Evolutionary conservation across 208 protist genomes (phyloP), one percentile per base, ranked within the genome.

Genomic region (Leishmania amazonensis): DNA sequence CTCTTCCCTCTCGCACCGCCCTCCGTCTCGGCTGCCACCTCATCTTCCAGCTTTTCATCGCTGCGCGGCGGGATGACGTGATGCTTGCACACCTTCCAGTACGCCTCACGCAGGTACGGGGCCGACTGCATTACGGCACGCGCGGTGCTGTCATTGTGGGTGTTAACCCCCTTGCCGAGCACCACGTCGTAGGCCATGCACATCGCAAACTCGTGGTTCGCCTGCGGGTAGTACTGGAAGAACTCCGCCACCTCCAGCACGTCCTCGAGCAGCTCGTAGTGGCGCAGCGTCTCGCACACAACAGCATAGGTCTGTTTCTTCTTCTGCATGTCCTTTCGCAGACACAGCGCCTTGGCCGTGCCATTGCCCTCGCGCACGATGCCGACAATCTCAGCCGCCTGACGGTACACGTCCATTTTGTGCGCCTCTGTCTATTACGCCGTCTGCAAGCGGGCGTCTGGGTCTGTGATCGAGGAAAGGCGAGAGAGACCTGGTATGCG

Each of bases 301-400:
- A 98, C 91, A n/a, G 96, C 96, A 83, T 98, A 98, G 0, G 96
- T 98, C 76, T 97, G 93, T 78, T 92, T 94, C 84, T 98, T 98
- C 84, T 97, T 98, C 71, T 98, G 95, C 88, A 98, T 93, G 49
- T 97, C 94, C 86, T 96, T 97, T n/a, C 93, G 87, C 7, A 98
- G 87, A 54, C 94, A 97, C n/a, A 98, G 88, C 21, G 91, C 92
- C 89, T 97, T 98, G 2, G 93, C 91, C 8, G 94, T 96, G 42
- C 94, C 96, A 28, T 91, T 90, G 73, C 92, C 93, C 24, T 88
- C 88, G 42, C 92, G 90, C 31, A 96, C 92, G 15, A 91, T 88
- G 17, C 83, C 78, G 38, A 98, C 83, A 64, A 97, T 94, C 6
- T 96, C 90, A 40, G 91, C 88, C 2, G 95, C 95, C 76, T 98